Conservation (phyloP, 2,329 filamentous ascomycete genomes). For the Podosphaera aphanis region DNA sequence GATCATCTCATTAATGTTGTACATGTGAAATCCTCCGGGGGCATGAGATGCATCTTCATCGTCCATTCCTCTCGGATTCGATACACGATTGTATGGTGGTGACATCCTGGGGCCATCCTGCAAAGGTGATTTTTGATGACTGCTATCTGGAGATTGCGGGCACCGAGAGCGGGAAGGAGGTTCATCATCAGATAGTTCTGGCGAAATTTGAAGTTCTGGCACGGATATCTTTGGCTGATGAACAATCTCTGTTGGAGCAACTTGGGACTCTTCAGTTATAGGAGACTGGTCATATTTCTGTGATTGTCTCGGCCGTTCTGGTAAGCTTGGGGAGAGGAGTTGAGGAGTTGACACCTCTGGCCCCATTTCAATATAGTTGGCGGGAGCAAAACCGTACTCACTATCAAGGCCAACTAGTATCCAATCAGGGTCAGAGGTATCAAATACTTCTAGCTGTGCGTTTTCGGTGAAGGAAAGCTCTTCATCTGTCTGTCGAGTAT, state of each 20-base stretch:
- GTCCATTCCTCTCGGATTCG: constrained; percentile 19
- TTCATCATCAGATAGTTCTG: constrained; percentile 44
- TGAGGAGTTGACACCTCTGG: constrained; percentile 15
- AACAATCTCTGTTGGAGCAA: constrained; percentile 32
- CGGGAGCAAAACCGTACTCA: constrained; percentile 82
- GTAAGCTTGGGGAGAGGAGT: constrained; percentile 13
- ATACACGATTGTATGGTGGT: constrained; percentile 29
- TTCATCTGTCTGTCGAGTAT: constrained; percentile 89
- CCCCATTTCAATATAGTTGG: constrained; percentile 75
- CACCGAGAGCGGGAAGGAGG: constrained; percentile 26
- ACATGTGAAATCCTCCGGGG: constrained; percentile 72
- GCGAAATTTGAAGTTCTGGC: constrained; percentile 28
- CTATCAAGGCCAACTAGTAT: constrained; percentile 66
- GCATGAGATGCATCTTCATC: constrained; percentile 25
- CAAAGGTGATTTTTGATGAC: constrained; percentile 18
- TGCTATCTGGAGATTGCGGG: constrained; percentile 26
- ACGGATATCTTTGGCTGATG: constrained; percentile 12
- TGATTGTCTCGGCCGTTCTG: constrained; percentile 17
- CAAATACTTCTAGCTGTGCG: constrained; percentile 59
- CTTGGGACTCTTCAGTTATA: constrained; percentile 11
- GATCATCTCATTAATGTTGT: constrained; percentile 94
- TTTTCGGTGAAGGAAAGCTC: constrained; percentile 92
- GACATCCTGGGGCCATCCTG: constrained; percentile 24
- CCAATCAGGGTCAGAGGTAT: constrained; percentile 86
- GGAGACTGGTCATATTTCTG: constrained; percentile 6